Conservation (phyloP, 305 asterid genomes). For the Lippia alba region DNA sequence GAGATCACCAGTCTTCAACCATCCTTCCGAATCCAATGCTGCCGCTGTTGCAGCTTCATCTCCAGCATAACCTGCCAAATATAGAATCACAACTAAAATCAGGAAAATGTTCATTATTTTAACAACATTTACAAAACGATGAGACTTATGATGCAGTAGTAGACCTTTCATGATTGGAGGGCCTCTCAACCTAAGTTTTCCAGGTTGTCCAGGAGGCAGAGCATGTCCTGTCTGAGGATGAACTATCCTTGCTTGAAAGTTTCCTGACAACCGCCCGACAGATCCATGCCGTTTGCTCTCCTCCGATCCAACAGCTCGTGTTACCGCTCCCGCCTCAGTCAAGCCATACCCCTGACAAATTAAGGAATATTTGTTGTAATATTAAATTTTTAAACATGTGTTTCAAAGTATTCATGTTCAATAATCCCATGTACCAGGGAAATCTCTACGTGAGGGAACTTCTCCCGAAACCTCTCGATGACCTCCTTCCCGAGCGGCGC, state of each 20-base stretch:
- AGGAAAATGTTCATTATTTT: too few species aligned
- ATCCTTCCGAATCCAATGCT: constrained; percentile 38
- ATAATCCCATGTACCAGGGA: constrained; percentile 48
- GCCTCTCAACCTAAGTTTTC: constrained; percentile 61
- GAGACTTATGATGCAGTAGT: background rate
- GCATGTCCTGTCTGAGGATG: constrained; percentile 69
- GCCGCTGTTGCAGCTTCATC: too few species aligned
- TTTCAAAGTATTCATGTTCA: too few species aligned
- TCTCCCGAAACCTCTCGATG: constrained; percentile 54
- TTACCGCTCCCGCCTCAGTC: constrained; percentile 87
- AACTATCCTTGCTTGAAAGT: constrained; percentile 77
- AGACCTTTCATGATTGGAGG: constrained; percentile 78
- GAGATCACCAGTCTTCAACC: constrained; percentile 88
- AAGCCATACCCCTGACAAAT: constrained; percentile 74
- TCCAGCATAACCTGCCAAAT: constrained; percentile 27
- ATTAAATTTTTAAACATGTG: too few species aligned
- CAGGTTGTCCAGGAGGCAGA: constrained; percentile 53
- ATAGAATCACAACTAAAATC: too few species aligned
- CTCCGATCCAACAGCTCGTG: constrained; percentile 60
- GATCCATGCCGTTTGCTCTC: constrained; percentile 65
- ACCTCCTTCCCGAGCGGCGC: constrained; percentile 91
- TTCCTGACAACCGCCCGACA: constrained; percentile 69
- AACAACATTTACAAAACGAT: background rate
- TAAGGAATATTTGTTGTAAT: too few species aligned
- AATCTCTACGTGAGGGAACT: constrained; percentile 64